These are phyloP conservation scores for Epicoccum sorghinum DNA, from an alignment of 2,329 filamentous ascomycete genomes.

Conservation along the genomic window DNA sequence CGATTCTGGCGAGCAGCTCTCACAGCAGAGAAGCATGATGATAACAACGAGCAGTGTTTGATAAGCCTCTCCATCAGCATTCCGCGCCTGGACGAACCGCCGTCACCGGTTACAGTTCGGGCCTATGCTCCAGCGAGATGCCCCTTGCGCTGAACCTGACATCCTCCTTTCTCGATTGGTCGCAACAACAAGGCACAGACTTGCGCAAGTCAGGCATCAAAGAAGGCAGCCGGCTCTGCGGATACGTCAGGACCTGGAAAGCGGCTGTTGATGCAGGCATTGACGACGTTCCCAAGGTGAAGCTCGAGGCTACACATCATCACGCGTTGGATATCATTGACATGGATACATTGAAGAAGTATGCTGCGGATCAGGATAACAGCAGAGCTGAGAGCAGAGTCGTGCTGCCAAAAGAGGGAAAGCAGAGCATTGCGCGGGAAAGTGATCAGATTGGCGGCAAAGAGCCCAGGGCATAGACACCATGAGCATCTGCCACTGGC, in stretches of 20 bases:
- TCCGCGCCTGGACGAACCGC: conserved; percentile 12
- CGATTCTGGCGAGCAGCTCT: too few relatives aligned
- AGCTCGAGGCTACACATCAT: conserved; percentile 58
- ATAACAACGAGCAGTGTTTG: conserved; percentile 22
- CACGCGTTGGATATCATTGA: conserved; percentile 55
- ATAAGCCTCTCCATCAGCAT: conserved; percentile 35
- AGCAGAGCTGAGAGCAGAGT: conserved; percentile 9
- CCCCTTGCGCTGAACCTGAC: conserved; percentile 63
- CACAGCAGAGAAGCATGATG: too few relatives aligned
- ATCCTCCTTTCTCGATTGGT: conserved; percentile 65
- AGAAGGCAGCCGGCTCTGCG: conserved; percentile 64
- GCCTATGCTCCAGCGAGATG: conserved; percentile 26
- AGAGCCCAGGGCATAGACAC: conserved; percentile 29
- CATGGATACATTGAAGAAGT: conserved; percentile 56
- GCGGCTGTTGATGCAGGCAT: conserved; percentile 43
- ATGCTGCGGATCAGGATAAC: conserved; percentile 49
- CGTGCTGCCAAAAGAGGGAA: conserved; percentile 15
- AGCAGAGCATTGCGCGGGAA: conserved; percentile 20
- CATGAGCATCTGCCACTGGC: neutral
- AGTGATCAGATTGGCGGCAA: conserved; percentile 34
- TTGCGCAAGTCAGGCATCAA: conserved; percentile 60
- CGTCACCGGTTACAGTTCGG: conserved; percentile 15
- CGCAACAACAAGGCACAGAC: conserved; percentile 62
- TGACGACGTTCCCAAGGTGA: conserved; percentile 49
- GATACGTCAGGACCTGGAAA: conserved; percentile 63